Conservation (phyloP, 495 filamentous ascomycete species). For the Penicillium manginii region DNA sequence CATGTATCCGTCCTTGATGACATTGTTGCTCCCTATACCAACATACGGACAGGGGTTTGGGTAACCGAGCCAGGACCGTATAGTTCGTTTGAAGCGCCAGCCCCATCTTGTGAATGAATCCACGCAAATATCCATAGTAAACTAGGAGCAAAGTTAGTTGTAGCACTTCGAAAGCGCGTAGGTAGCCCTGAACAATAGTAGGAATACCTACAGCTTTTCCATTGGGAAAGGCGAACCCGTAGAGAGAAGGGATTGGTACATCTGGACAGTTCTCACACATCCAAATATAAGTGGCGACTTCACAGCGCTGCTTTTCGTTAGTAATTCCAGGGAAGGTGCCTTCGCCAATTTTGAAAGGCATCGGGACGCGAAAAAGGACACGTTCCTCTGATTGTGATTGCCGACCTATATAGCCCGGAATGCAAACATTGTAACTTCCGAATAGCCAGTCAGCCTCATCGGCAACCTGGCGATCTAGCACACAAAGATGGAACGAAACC, state of each 20-base stretch:
- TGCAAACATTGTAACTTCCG: conserved; percentile 46
- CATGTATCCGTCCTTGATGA: conserved; percentile 37
- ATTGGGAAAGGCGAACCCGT: conserved; percentile 36
- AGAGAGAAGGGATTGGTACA: conserved; percentile 36
- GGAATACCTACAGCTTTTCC: background rate
- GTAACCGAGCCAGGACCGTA: background rate
- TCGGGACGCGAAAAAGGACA: conserved; percentile 38
- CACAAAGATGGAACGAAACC: conserved; percentile 29
- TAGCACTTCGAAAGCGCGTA: conserved; percentile 20
- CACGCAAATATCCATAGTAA: background rate
- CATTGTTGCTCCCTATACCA: background rate
- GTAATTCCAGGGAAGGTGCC: conserved; percentile 35
- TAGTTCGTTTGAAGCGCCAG: background rate
- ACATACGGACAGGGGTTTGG: background rate
- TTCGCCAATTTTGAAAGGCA: conserved; percentile 43
- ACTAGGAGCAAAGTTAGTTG: background rate
- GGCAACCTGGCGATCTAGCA: conserved; percentile 23
- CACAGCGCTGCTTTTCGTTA: conserved; percentile 44
- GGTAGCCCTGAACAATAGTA: no score
- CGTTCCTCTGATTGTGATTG: conserved; percentile 16
- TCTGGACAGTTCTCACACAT: conserved; percentile 37
- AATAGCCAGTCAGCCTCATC: conserved; percentile 35
- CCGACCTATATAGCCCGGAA: conserved; percentile 32
- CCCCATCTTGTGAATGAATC: background rate
- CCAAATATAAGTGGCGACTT: conserved; percentile 42